Base-by-base conservation (phyloP, 257 asterid genomes). In the Parsonsia alboflavescens region DNA sequence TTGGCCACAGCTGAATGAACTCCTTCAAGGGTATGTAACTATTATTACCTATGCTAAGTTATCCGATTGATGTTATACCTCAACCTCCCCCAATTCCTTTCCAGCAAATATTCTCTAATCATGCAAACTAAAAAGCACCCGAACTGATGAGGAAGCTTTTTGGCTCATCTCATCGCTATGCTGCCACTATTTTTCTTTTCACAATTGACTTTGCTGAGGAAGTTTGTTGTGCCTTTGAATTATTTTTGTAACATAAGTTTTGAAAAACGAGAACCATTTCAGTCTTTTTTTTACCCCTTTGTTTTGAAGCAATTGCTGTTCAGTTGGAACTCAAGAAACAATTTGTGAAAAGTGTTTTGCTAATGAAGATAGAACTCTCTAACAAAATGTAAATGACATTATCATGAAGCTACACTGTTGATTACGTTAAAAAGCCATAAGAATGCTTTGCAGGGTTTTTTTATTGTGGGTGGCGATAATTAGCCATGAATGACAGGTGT, bases 1-100 rank as follows among this genome's bases (percentile, higher is more conserved):
- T 77, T 93, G 98, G 98, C 98, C 97, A 11, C 97, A 88, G 83
- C 88, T 91, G 52, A 89, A 86, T 76, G 95, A 85, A 73, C 85
- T 90, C 77, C 88, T 91, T 84, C 90, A 88, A 74, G 97, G 97
- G 98, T 93, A 89, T 9, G 90, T 73, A 36, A 54, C 69, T 75
- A 49, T 73, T 71, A 21, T 21, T 54, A 72, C 36, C 52, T 36
- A 0, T 0, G 13, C 49, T 30, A 7, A 19, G 24, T 13, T 63
- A 7, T 6, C 24, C 33, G 46, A 33, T 13, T 39, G 49, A 19
- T 36, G 46, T 39, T 64, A 13, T 33, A 16, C 22, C 16, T 64
- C 17, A 17, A 64, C 15, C 13, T 1, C 36, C 46, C 36, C 46
- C 6, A 28, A 64, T 64, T 28, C 26, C 69, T 63, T 64, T 21